These are phyloP conservation scores for Herpetospermum pedunculosum DNA, from an alignment of 306 rosid genomes.

Conservation along the genomic window DNA sequence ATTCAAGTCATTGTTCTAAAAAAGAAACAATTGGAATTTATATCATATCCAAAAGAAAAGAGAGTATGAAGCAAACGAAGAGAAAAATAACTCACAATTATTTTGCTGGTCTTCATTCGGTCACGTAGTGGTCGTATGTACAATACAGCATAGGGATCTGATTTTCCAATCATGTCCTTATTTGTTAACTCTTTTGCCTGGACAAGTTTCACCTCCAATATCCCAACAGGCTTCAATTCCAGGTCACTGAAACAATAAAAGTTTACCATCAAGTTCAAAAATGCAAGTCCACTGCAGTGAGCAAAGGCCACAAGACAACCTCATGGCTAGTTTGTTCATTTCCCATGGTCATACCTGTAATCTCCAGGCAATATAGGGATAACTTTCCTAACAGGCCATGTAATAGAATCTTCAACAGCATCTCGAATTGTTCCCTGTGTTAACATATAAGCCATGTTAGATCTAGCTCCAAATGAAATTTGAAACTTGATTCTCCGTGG, in stretches of 20 bases:
- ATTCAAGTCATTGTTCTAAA: slow-evolving; percentile 83
- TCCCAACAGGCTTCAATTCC: slow-evolving; percentile 88
- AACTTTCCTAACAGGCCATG: slow-evolving; percentile 95
- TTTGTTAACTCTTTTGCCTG: slow-evolving; percentile 91
- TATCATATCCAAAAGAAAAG: slow-evolving; percentile 14
- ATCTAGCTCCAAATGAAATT: neutral
- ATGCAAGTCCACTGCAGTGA: neutral
- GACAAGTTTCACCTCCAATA: slow-evolving; percentile 92
- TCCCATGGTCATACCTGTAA: slow-evolving; percentile 47
- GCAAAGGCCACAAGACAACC: slow-evolving; percentile 13
- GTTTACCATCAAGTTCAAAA: slow-evolving; percentile 6
- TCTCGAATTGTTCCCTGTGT: slow-evolving; percentile 72
- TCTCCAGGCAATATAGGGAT: slow-evolving; percentile 92
- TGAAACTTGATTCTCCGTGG: neutral
- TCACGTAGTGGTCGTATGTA: slow-evolving; percentile 67
- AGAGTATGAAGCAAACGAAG: neutral
- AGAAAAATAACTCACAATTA: slow-evolving; percentile 43
- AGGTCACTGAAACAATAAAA: slow-evolving; percentile 55
- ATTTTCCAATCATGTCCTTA: slow-evolving; percentile 89
- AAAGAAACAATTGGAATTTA: slow-evolving; percentile 7
- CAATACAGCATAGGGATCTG: slow-evolving; percentile 80
- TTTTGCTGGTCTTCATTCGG: slow-evolving; percentile 84
- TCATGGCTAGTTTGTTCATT: neutral
- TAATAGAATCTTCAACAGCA: slow-evolving; percentile 87
- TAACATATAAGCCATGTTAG: slow-evolving; percentile 13